Evolutionary conservation across 129 eudicot genomes (phyloP).

Genomic region (Flaveria sonorensis): DNA sequence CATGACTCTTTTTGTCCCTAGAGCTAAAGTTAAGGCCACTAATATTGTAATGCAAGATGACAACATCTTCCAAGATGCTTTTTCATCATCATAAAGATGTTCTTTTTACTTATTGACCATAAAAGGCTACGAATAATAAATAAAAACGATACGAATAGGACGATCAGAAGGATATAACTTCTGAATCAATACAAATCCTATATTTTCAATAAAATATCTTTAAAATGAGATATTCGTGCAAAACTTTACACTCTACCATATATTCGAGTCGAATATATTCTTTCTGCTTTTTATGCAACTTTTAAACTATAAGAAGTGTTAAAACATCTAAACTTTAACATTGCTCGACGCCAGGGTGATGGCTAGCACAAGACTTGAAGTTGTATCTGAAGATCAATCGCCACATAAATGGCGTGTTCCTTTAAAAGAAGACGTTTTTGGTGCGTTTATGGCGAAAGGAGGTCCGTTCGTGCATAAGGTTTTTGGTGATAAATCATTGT

Average conservation of each 20-base stretch:
- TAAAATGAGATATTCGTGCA: slow-evolving; percentile 38
- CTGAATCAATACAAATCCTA: slow-evolving; percentile 19
- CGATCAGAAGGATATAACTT: slow-evolving; percentile 27
- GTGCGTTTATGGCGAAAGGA: slow-evolving; percentile 47
- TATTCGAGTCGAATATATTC: slow-evolving; percentile 53
- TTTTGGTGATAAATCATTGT: slow-evolving; percentile 63
- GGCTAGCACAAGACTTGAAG: slow-evolving; percentile 55
- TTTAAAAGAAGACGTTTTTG: slow-evolving; percentile 61
- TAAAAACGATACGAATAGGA: slow-evolving; percentile 14
- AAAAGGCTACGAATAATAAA: slow-evolving; percentile 20
- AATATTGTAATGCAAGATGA: slow-evolving; percentile 23
- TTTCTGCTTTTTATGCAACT: slow-evolving; percentile 22
- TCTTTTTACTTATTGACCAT: slow-evolving; percentile 24
- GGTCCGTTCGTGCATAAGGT: slow-evolving; percentile 37
- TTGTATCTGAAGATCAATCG: slow-evolving; percentile 50
- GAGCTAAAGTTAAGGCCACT: slow-evolving; percentile 31
- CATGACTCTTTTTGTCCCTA: slow-evolving; percentile 21
- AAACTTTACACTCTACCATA: slow-evolving; percentile 43
- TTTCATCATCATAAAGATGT: slow-evolving; percentile 13
- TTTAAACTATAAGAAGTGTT: slow-evolving; percentile 34
- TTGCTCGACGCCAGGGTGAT: slow-evolving; percentile 28
- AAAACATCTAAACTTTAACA: slow-evolving; percentile 11
- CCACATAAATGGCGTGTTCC: slow-evolving; percentile 70
- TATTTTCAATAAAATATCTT: slow-evolving; percentile 31
- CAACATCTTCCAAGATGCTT: slow-evolving; percentile 33